Percentiles rank a stretch among this genome's conserved stretches.
Evolutionary conservation across 2,329 filamentous ascomycete species (phyloP).

Genomic region (Sphaerulina populicola): DNA sequence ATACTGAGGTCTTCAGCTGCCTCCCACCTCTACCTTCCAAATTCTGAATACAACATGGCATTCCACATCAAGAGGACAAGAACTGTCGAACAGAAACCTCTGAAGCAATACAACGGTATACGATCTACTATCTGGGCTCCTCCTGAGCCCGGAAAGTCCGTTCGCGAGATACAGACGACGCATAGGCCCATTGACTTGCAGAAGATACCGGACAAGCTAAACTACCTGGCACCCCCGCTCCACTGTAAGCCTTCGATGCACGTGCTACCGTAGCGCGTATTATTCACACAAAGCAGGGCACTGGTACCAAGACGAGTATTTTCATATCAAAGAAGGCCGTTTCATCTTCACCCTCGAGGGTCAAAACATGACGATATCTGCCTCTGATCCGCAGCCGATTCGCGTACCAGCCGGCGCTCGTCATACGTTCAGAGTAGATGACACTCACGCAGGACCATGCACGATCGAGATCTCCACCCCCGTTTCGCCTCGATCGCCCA

Average conservation of each 20-base stretch:
- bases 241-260: constrained; percentile 12
- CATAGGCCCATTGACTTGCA: constrained; percentile 22
- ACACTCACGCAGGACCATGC: constrained; percentile 22
- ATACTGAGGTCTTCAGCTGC: not conserved
- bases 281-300: constrained; percentile 15
- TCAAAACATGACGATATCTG: constrained; percentile 19
- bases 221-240: constrained; percentile 23
- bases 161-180: constrained; percentile 28
- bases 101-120: constrained; percentile 23
- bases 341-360: constrained; percentile 29
- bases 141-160: constrained; percentile 24
- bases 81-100: constrained; percentile 7
- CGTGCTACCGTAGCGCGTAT: not conserved
- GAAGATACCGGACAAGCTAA: constrained; percentile 20
- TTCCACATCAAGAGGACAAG: constrained; percentile 21
- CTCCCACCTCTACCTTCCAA: not conserved
- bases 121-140: constrained; percentile 24
- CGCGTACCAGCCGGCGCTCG: constrained; percentile 21
- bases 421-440: constrained; percentile 28
- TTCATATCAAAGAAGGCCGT: constrained; percentile 24
- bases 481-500: constrained; percentile 12
- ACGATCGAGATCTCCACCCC: constrained; percentile 24
- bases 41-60: constrained; percentile 1
- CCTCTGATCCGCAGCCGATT: constrained; percentile 23
- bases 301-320: constrained; percentile 29